Evolutionary conservation across 2,329 filamentous ascomycete genomes (phyloP).

Genomic region (Falciphora oryzae): DNA sequence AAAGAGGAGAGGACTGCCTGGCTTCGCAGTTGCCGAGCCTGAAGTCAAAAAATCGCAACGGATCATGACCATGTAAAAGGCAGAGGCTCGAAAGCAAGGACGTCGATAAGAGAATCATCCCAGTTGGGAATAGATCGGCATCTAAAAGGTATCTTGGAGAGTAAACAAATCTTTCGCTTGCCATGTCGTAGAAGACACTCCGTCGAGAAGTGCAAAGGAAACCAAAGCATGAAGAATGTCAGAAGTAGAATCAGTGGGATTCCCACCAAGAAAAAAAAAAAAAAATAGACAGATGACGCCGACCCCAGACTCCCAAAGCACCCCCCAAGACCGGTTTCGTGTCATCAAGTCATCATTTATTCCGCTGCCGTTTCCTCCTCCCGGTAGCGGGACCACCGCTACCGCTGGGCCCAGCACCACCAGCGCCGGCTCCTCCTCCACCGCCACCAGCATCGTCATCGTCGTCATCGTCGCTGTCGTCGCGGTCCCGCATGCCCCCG

Average conservation of each 20-base stretch:
- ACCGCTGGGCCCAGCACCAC: neutral
- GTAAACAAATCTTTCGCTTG: neutral
- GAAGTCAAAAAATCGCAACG: too few species aligned
- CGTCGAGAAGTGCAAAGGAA: neutral
- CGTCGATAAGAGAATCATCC: too few species aligned
- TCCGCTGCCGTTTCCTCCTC: neutral
- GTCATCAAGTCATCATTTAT: neutral
- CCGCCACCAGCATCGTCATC: conserved; percentile 26
- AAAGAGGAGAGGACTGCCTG: too few species aligned
- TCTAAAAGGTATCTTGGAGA: conserved; percentile 1
- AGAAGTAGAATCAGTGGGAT: neutral
- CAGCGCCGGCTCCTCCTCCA: neutral
- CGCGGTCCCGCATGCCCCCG: conserved; percentile 27
- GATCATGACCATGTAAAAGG: too few species aligned
- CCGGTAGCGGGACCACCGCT: neutral
- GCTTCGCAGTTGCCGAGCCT: too few species aligned
- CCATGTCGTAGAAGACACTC: neutral
- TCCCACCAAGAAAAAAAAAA: neutral
- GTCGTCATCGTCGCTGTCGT: conserved; percentile 39
- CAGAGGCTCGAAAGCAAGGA: too few species aligned
- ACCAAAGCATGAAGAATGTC: too few species aligned
- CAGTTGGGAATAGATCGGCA: neutral
- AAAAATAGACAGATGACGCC: neutral
- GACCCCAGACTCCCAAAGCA: neutral
- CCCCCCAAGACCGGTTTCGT: neutral